Base-by-base conservation (phyloP, 352 stramenopile species). In the Elongisporangium undulatum region DNA sequence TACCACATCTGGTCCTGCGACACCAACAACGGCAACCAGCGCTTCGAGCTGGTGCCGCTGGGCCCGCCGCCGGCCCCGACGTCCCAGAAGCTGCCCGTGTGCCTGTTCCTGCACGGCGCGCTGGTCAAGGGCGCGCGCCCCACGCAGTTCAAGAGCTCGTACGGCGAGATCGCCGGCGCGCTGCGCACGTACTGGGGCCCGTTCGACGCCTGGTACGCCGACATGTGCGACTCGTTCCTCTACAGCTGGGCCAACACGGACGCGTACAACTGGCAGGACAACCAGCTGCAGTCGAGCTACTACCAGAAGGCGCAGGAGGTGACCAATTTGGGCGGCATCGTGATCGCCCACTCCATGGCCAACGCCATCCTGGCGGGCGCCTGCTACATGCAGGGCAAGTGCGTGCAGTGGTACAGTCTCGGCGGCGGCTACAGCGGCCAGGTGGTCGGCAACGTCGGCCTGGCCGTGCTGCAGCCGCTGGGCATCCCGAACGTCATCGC, bases 11-110 rank as follows among this genome's bases (percentile, higher is more conserved):
- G 24, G 56, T 29, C 63, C 8, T 70, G 64, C 22, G 51, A 63
- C 22, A 15, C 59, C n/a, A 62, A 22, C 59, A 61, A 67, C 51
- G 39, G 22, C 54, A 82, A 82, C 53, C 73, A 82, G 41, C 64
- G 72, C 58, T 82, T 77, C 38, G 65, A 75, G 48, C 55, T 73
- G 10, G 16, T 73, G 16, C 38, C 26, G 26, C 26, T 38, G 26
- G 26, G 6, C 12, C 26, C 26, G 26, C 3, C 26, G 4, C 26
- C 26, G 34, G 34, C 34, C 34, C 9, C 34, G 34, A 17, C 12
- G 34, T 20, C 49, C 49, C 7, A 53, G 8, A 56, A 56, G 52
- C 21, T 56, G 20, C 22, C 52, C 5, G 26, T 41, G 52, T 56
- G 52, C 15, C 52, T 56, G 13, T 56, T 56, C 16, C 52, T 56